A percentile compares a stretch with the other conserved stretches of the same genome.
phyloP scores from a whole-genome alignment of 2,329 filamentous ascomycete species.

The Ceratocystis ficicola region DNA sequence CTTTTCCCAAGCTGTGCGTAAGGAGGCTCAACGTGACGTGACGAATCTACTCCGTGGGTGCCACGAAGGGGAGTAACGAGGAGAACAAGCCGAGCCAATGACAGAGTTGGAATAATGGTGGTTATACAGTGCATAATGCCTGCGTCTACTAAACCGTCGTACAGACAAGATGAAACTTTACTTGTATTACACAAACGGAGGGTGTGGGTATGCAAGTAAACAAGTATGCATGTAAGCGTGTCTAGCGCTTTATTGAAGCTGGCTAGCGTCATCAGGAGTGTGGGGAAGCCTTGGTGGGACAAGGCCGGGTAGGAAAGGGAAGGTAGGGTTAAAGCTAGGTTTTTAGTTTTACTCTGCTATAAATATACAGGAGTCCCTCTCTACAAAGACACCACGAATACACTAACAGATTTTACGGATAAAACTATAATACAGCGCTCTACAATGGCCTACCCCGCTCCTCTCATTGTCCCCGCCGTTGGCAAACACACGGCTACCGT shows the following conservation, averaged over 20 bases:
- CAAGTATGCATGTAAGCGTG: too few species aligned
- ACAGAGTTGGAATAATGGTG: not conserved
- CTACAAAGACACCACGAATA: not conserved
- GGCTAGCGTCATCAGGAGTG: not conserved
- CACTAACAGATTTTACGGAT: not conserved
- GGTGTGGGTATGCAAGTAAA: not conserved
- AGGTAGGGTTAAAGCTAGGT: not conserved
- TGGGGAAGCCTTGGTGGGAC: constrained; percentile 1
- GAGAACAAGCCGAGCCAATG: not conserved
- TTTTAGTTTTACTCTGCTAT: not conserved
- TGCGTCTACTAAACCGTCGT: not conserved
- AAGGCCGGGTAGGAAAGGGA: not conserved
- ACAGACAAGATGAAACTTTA: not conserved
- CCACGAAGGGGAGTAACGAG: not conserved
- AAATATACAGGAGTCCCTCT: not conserved
- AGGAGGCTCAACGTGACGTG: not conserved
- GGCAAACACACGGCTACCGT: constrained; percentile 84
- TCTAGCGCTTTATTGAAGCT: not conserved
- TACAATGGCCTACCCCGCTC: constrained; percentile 29
- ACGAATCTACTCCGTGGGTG: not conserved
- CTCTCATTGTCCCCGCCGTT: constrained; percentile 64
- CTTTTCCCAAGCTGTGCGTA: not conserved
- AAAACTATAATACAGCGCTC: not conserved
- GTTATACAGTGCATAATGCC: not conserved
- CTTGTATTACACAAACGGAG: not conserved